phyloP scores from a whole-genome alignment of 768 basidiomycete species.

The Pleurotus sapidus region DNA sequence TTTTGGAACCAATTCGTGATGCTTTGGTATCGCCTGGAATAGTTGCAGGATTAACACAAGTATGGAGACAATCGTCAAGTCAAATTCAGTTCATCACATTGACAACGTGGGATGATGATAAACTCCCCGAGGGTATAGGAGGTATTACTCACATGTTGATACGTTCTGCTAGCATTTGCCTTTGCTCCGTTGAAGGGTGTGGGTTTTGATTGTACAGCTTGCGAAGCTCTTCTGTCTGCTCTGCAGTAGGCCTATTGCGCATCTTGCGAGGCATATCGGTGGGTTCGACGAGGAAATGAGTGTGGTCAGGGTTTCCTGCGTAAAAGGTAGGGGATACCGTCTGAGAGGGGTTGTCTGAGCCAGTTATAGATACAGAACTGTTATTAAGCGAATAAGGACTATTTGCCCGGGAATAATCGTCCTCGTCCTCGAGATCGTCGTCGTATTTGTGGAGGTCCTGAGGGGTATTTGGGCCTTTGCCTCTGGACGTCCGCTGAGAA shows the following conservation, averaged over 20 bases:
- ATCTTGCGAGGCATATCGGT: slow-evolving; percentile 53
- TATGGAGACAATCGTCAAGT: slow-evolving; percentile 24
- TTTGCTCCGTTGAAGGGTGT: slow-evolving; percentile 67
- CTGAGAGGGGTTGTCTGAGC: slow-evolving; percentile 21
- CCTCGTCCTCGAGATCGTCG: slow-evolving; percentile 43
- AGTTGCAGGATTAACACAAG: slow-evolving; percentile 19
- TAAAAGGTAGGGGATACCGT: slow-evolving; percentile 34
- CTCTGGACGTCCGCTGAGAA: slow-evolving; percentile 26
- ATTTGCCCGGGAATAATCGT: slow-evolving; percentile 37
- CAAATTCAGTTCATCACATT: slow-evolving; percentile 12
- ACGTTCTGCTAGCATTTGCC: slow-evolving; percentile 59
- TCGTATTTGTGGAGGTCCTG: slow-evolving; percentile 28
- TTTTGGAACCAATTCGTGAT: slow-evolving; percentile 90
- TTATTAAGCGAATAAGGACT: slow-evolving; percentile 23
- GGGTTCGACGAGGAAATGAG: slow-evolving; percentile 47
- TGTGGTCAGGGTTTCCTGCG: slow-evolving; percentile 45
- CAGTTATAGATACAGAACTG: slow-evolving; percentile 24
- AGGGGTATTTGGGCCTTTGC: slow-evolving; percentile 15
- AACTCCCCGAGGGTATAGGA: slow-evolving; percentile 17
- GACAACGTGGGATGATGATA: slow-evolving; percentile 9
- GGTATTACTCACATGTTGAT: slow-evolving; percentile 69
- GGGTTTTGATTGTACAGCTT: slow-evolving; percentile 61
- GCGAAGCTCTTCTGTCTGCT: slow-evolving; percentile 69
- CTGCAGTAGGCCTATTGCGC: slow-evolving; percentile 60
- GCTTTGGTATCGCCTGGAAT: slow-evolving; percentile 68